Evolutionary conservation across 805 yeast species (phyloP), one percentile per base, ranked within the genome.

Genomic region (Zygosaccharomyces gambellarensis): DNA sequence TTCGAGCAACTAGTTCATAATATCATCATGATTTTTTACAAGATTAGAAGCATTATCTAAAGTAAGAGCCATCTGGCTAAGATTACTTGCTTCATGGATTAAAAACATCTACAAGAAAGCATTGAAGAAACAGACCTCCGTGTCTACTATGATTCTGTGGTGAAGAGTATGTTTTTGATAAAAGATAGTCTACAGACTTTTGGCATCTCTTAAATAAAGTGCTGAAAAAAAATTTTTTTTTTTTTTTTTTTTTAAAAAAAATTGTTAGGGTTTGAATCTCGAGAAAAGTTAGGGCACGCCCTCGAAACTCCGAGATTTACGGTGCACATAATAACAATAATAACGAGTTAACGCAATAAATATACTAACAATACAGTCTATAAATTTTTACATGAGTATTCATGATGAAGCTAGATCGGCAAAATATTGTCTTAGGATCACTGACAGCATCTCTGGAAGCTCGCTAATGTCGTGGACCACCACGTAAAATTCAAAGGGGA

Each of bases 401-500:
- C 30, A 57, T 27, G 50, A 42, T 4, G 74, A 69, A 3, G 83
- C 83, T 38, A 81, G 63, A 62, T 89, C 95, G 1, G 89, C 75
- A 68, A 94, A 95, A 69, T 87, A 94, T 67, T 94, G 99, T 60
- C 98, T 81, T 51, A 94, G 75, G 54, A 95, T 92, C 56, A 85
- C 74, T 1, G 97, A 81, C 47, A 94, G 75, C 85, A 94, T 90
- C 62, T 84, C 87, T 12, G 99, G 99, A 34, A 94, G 75, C 69
- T 92, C 98, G 43, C 77, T 77, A 57, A 95, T 86, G 62, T 92
- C 82, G 58, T 87, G 83, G 23, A 94, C 97, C 57, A 95, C 92
- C 51, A 92, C 97, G 64, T 92, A 94, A 65, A 86, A 94, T 64
- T 94, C 98, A 69, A 94, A 94, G 59, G 99, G 98, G 83, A 94